Base-by-base conservation (phyloP, 768 basidiomycete species). In the Pluteus cervinus region DNA sequence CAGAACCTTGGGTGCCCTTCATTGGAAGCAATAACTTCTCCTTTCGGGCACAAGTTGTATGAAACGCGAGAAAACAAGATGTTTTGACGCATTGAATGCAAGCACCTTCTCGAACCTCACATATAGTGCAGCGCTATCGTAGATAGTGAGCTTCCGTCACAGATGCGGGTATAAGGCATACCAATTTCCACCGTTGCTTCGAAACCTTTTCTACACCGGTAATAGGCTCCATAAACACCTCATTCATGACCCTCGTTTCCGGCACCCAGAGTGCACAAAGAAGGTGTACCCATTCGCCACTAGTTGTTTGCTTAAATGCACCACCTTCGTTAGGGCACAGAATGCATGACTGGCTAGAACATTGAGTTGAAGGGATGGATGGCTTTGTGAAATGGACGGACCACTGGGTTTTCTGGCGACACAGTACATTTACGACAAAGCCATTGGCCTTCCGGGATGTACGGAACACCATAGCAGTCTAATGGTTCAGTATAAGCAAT, bases 381-480 rank as follows among this genome's bases (percentile, higher is more conserved):
- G 12, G 14, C 36, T 17, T 22, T 29, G 3, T 26, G 20, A 23
- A 23, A 30, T 28, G 7, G 8, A 63, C 87, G 46, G 53, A 93
- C 92, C 43, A 99, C 96, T 10, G 93, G 90, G 49, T 81, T 86
- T 59, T 97, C 94, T 0, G 96, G 96, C 1, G 91, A 94, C 7
- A 98, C 92, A 0, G 92, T 97, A 53, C 96, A 99, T 61, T 99
- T 99, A 31, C 96, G 69, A 57, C 96, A 99, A 23, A 99, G 75
- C 96, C 96, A 99, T 58, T 99, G 96, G 1, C 96, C 96, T 65
- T 99, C 96, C 0, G 96, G 96, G 41, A 99, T 97, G 55, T 99
- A 99, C 8, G 96, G 96, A 2, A 99, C 91, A 14, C 96, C 96
- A 52, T 99, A 99, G 53, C 96, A 99, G 56, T 99, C 96, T 96